Evolutionary conservation across 2,329 filamentous ascomycete species (phyloP).

Genomic region (Phoma sp.): DNA sequence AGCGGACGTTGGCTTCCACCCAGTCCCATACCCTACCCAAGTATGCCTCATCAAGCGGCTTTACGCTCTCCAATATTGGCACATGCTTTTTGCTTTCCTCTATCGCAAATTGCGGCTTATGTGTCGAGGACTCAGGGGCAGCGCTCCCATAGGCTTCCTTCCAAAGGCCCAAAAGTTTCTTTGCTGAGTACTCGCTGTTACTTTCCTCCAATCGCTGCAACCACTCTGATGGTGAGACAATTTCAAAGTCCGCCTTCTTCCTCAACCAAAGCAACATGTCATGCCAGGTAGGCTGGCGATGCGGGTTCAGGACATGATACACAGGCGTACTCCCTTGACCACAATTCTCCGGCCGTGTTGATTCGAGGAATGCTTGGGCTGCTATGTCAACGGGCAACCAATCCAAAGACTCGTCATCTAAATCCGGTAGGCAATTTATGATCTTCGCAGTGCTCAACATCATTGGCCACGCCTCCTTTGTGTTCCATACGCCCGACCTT

Average conservation of each 20-base stretch:
- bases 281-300: constrained; percentile 52
- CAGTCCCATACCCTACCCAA: constrained; percentile 53
- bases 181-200: constrained; percentile 50
- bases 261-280: constrained; percentile 56
- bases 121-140: background rate
- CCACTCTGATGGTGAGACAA: constrained; percentile 53
- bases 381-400: constrained; percentile 45
- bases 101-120: constrained; percentile 43
- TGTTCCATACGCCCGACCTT: constrained; percentile 36
- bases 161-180: constrained; percentile 59
- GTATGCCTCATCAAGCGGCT: constrained; percentile 53
- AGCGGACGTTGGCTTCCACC: constrained; percentile 32
- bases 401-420: constrained; percentile 35
- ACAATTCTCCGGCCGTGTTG: constrained; percentile 28
- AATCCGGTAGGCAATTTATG: constrained; percentile 39
- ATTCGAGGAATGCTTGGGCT: constrained; percentile 57
- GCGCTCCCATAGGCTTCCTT: constrained; percentile 48
- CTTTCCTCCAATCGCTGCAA: constrained; percentile 48
- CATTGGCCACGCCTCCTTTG: constrained; percentile 45
- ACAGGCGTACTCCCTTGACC: constrained; percentile 36
- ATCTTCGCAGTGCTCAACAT: constrained; percentile 41
- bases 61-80: constrained; percentile 43
- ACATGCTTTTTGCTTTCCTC: constrained; percentile 42
- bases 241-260: constrained; percentile 47
- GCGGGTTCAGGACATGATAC: constrained; percentile 58